phyloP scores from a whole-genome alignment of 1,139 yeast species.

The Geotrichum reessii region DNA sequence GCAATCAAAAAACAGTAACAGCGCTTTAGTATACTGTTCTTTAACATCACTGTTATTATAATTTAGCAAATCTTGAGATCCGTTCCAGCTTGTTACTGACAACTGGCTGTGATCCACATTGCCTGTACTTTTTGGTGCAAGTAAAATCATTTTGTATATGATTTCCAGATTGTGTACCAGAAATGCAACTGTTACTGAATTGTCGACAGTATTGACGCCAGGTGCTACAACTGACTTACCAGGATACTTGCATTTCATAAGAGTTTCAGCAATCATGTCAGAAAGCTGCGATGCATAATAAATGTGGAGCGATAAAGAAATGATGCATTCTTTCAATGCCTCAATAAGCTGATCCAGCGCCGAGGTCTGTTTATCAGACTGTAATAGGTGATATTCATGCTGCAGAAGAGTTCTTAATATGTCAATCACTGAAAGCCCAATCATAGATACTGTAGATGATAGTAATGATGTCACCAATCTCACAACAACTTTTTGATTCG shows the following conservation, averaged over 20 bases:
- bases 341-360: conserved; percentile 22
- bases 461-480: conserved; percentile 58
- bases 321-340: conserved; percentile 42
- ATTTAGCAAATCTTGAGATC: conserved; percentile 30
- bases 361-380: conserved; percentile 9
- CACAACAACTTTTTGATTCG: conserved; percentile 47
- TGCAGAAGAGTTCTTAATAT: conserved; percentile 65
- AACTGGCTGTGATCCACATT: conserved; percentile 4
- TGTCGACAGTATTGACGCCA: background rate
- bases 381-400: conserved; percentile 38
- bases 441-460: conserved; percentile 75
- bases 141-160: conserved; percentile 1
- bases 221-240: background rate
- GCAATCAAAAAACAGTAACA: conserved; percentile 25
- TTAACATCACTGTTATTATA: conserved; percentile 28
- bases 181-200: background rate
- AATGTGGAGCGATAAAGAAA: conserved; percentile 61
- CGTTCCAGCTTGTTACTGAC: conserved; percentile 33
- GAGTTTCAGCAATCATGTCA: conserved; percentile 59
- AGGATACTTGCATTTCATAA: conserved; percentile 19
- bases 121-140: background rate
- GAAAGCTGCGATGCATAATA: conserved; percentile 75
- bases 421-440: conserved; percentile 86
- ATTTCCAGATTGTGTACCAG: conserved; percentile 6
- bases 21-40: conserved; percentile 26